These are phyloP conservation scores for Candida pseudocylindracea DNA, from an alignment of 1,139 yeast genomes.

Conservation along the genomic window DNA sequence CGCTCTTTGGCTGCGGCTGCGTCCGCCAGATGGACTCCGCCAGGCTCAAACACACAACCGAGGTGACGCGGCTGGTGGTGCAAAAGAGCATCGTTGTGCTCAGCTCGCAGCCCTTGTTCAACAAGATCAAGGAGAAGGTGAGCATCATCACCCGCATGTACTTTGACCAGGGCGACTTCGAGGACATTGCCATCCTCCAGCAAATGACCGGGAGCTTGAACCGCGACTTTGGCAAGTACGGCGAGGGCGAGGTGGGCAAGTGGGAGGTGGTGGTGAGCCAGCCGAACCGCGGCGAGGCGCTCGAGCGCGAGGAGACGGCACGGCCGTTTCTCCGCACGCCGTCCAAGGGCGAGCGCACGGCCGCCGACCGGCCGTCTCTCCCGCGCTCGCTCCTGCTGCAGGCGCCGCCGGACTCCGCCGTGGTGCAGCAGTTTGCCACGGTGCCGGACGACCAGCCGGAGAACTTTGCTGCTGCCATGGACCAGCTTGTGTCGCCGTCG, in stretches of 20 bases:
- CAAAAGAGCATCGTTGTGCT: conserved; percentile 87
- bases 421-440: conserved; percentile 8
- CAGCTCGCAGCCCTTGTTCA: conserved; percentile 61
- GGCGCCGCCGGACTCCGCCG: too few relatives aligned
- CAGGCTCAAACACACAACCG: too few relatives aligned
- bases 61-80: conserved; percentile 63
- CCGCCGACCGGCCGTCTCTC: too few relatives aligned
- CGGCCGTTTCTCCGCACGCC: too few relatives aligned
- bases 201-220: conserved; percentile 56
- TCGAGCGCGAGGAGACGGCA: too few relatives aligned
- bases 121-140: conserved; percentile 72
- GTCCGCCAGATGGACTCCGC: conserved; percentile 52
- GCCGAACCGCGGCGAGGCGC: too few relatives aligned
- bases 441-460: conserved; percentile 6
- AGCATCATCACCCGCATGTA: conserved; percentile 78
- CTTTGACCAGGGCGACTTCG: conserved; percentile 60
- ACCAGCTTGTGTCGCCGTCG: conserved; percentile 2
- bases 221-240: not conserved
- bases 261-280: too few relatives aligned
- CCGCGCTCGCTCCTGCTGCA: too few relatives aligned
- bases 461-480: not conserved
- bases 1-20: conserved; percentile 86
- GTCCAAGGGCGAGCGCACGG: too few relatives aligned
- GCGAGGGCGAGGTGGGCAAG: too few relatives aligned
- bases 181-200: conserved; percentile 43